These are phyloP conservation scores for Aspergillus taichungensis DNA, from an alignment of 495 filamentous ascomycete species.

Conservation along the genomic window DNA sequence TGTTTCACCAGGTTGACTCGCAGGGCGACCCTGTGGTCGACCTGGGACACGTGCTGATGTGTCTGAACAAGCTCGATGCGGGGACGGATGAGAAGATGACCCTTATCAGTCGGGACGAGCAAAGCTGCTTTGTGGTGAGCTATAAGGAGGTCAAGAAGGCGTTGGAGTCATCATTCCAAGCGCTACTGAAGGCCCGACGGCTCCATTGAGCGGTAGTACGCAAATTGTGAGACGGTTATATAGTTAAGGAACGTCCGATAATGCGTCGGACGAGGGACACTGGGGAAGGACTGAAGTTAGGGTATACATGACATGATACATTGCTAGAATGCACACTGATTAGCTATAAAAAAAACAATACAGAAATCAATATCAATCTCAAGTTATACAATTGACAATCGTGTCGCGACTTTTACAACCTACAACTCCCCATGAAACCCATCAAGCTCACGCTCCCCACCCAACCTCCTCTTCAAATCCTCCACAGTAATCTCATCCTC, in stretches of 20 bases:
- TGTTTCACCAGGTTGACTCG: constrained; percentile 89
- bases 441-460: constrained; percentile 31
- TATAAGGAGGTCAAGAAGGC: constrained; percentile 82
- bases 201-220: constrained; percentile 22
- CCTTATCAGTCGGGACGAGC: constrained; percentile 80
- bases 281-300: too few relatives aligned
- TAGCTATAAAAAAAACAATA: too few relatives aligned
- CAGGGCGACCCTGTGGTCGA: constrained; percentile 72
- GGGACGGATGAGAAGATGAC: constrained; percentile 78
- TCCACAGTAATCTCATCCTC: constrained; percentile 52
- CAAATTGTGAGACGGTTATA: not conserved
- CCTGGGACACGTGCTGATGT: constrained; percentile 73
- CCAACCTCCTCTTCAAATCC: constrained; percentile 52
- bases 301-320: too few relatives aligned
- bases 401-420: not conserved
- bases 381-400: too few relatives aligned
- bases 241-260: too few relatives aligned
- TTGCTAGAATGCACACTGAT: too few relatives aligned
- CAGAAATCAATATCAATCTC: too few relatives aligned
- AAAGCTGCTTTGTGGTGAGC: constrained; percentile 73
- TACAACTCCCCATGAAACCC: constrained; percentile 2
- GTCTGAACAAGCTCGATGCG: constrained; percentile 86
- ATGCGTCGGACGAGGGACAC: too few relatives aligned
- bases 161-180: constrained; percentile 68
- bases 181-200: constrained; percentile 54